Conservation (phyloP, 768 basidiomycete species). For the Cystobasidium onofrii region DNA sequence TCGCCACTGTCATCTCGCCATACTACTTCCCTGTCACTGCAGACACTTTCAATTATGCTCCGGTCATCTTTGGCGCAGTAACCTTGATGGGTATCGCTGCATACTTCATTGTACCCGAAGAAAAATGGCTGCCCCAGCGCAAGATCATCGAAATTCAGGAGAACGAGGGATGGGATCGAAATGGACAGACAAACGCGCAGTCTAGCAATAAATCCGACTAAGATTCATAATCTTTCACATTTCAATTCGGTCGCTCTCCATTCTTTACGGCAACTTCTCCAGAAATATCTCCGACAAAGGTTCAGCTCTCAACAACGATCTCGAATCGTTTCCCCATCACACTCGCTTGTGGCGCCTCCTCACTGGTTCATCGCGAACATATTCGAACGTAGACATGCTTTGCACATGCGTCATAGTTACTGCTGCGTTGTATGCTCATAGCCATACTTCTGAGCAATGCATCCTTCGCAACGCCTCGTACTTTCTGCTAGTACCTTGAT, state of each 20-base stretch:
- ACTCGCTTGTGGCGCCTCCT: neutral
- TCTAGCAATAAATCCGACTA: neutral
- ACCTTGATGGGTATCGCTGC: constrained; percentile 67
- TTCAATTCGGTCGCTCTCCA: too few relatives aligned
- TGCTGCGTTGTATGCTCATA: too few relatives aligned
- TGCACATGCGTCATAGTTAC: too few relatives aligned
- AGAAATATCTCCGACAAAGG: too few relatives aligned
- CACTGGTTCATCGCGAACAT: neutral
- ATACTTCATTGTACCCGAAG: constrained; percentile 70
- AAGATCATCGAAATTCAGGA: constrained; percentile 42
- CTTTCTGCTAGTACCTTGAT: too few relatives aligned
- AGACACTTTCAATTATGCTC: constrained; percentile 72
- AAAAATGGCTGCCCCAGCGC: constrained; percentile 68
- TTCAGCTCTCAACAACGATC: too few relatives aligned
- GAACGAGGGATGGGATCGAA: constrained; percentile 21
- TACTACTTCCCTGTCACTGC: constrained; percentile 76
- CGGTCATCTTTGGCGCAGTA: constrained; percentile 67
- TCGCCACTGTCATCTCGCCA: constrained; percentile 52
- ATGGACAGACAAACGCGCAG: neutral
- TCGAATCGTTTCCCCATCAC: too few relatives aligned
- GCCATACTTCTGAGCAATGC: too few relatives aligned
- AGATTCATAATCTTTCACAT: too few relatives aligned
- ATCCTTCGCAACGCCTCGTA: too few relatives aligned
- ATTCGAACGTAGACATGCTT: too few relatives aligned
- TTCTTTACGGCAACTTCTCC: too few relatives aligned